Evolutionary conservation across 805 yeast species (phyloP).

Genomic region (Yamadazyma akitaensis): DNA sequence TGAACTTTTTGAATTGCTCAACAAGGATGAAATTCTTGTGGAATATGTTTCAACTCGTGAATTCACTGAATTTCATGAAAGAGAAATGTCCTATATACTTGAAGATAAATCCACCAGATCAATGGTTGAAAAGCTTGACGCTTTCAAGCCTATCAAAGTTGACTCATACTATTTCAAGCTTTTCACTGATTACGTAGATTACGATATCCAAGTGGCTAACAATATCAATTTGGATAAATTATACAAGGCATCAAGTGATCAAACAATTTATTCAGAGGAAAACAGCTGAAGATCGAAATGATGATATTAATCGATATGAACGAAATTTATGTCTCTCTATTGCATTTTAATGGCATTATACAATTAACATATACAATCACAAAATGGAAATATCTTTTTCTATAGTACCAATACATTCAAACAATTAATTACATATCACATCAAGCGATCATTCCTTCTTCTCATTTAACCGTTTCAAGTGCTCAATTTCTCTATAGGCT

Average conservation of each 20-base stretch:
- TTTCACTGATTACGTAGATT: conserved; percentile 19
- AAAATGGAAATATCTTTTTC: background rate
- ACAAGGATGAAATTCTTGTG: conserved; percentile 26
- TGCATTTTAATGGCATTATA: conserved; percentile 1
- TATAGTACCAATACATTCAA: conserved; percentile 1
- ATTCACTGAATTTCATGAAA: conserved; percentile 28
- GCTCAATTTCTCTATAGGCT: conserved; percentile 89
- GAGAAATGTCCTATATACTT: conserved; percentile 23
- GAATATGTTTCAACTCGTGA: conserved; percentile 18
- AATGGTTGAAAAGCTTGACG: conserved; percentile 17
- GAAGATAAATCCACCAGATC: conserved; percentile 16
- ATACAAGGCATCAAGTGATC: conserved; percentile 6
- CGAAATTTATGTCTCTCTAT: background rate
- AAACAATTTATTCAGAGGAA: background rate
- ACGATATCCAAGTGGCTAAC: conserved; percentile 25
- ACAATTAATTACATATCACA: background rate
- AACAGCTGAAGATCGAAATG: background rate
- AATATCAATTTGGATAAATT: conserved; percentile 18
- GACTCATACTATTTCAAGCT: conserved; percentile 26
- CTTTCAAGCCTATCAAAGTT: conserved; percentile 29
- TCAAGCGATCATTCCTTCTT: conserved; percentile 4
- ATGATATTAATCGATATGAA: too few relatives aligned
- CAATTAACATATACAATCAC: background rate
- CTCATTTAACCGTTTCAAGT: conserved; percentile 53
- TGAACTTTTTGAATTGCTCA: conserved; percentile 21